These are phyloP conservation scores for Gracilaria gracilis DNA, from an alignment of 23 red algal genomes.

Conservation along the genomic window DNA sequence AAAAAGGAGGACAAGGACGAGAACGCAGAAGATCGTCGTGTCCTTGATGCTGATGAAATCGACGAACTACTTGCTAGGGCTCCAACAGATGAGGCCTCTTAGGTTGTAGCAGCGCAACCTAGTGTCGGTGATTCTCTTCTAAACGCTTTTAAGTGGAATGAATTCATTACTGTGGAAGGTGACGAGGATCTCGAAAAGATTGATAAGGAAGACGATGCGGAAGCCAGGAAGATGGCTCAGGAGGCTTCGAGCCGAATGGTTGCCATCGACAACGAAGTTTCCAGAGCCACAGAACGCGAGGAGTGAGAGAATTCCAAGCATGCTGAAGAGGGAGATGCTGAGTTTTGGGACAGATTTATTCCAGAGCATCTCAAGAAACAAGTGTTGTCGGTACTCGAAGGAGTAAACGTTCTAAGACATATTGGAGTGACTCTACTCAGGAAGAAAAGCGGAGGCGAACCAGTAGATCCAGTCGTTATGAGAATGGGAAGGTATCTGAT, in stretches of 20 bases:
- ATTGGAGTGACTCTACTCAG: slow-evolving; percentile 31
- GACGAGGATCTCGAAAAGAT: slow-evolving; percentile 60
- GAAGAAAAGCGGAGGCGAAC: no score
- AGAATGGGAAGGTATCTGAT: no score
- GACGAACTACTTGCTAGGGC: slow-evolving; percentile 85
- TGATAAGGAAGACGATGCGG: slow-evolving; percentile 52
- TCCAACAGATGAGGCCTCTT: slow-evolving; percentile 72
- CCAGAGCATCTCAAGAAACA: slow-evolving; percentile 80
- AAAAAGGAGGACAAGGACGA: no score
- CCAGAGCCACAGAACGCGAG: slow-evolving; percentile 32
- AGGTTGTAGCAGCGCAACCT: slow-evolving; percentile 62
- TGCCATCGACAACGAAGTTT: slow-evolving; percentile 32
- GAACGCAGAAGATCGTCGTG: no score
- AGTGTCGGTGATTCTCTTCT: slow-evolving; percentile 88
- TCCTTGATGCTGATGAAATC: no score
- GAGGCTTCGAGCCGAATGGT: slow-evolving; percentile 44
- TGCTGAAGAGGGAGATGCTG: no score
- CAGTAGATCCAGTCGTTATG: no score
- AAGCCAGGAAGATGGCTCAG: slow-evolving; percentile 42
- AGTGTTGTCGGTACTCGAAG: slow-evolving; percentile 69
- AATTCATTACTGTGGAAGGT: slow-evolving; percentile 66
- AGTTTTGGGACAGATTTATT: slow-evolving; percentile 93
- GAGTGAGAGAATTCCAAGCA: slow-evolving; percentile 52
- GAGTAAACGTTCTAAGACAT: slow-evolving; percentile 62
- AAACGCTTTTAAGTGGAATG: no score